phyloP scores from a whole-genome alignment of 352 stramenopile genomes.

The Globisporangium lucens region DNA sequence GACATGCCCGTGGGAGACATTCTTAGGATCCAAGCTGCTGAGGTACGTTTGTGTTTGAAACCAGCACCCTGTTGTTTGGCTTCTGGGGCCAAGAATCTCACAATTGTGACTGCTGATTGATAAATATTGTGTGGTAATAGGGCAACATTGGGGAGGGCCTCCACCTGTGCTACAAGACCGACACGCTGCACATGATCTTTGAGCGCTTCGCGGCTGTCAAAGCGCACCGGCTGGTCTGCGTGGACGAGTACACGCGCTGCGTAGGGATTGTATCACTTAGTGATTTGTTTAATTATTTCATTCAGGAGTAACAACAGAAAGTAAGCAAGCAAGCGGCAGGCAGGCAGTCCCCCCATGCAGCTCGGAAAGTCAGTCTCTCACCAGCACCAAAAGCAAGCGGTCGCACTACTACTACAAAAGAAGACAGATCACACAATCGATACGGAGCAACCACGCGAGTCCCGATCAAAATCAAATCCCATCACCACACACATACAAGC shows the following conservation, averaged over 20 bases:
- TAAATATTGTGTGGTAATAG: constrained; percentile 20
- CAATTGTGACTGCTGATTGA: background rate
- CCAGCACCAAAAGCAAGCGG: background rate
- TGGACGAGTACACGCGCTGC: constrained; percentile 81
- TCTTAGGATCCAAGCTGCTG: constrained; percentile 79
- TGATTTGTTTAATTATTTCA: constrained; percentile 91
- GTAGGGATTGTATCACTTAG: constrained; percentile 85
- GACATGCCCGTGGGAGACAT: constrained; percentile 87
- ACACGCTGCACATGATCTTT: constrained; percentile 90
- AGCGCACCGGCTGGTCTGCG: constrained; percentile 82
- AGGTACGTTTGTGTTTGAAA: constrained; percentile 34
- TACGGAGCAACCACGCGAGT: background rate
- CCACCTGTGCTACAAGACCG: constrained; percentile 85
- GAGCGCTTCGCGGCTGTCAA: constrained; percentile 85
- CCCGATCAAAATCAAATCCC: background rate
- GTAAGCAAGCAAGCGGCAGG: background rate
- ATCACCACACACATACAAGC: constrained; percentile 1
- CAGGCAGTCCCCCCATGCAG: background rate
- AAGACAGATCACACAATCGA: background rate
- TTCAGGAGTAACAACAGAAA: constrained; percentile 48
- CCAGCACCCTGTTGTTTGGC: background rate
- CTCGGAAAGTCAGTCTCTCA: background rate
- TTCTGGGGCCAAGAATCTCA: background rate
- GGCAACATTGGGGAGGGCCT: constrained; percentile 78
- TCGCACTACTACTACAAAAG: background rate